Conservation (phyloP, 345 rosid genomes). For the Toxicodendron radicans region DNA sequence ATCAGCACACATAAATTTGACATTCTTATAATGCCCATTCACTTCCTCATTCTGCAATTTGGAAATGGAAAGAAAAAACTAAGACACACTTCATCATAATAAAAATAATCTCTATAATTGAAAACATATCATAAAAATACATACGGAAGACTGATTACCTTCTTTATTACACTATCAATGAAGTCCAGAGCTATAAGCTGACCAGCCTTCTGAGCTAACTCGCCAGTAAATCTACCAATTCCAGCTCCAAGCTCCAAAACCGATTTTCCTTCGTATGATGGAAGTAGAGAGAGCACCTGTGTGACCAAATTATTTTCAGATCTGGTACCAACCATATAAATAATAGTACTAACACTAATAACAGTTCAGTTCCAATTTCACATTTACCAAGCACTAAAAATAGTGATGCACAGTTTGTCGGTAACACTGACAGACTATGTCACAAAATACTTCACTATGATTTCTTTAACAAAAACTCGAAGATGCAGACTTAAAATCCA, state of each 20-base stretch:
- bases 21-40: slow-evolving; percentile 79
- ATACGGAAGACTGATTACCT: slow-evolving; percentile 42
- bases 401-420: no score
- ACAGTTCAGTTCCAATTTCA: no score
- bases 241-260: slow-evolving; percentile 96
- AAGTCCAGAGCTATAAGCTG: slow-evolving; percentile 78
- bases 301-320: background rate
- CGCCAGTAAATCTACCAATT: slow-evolving; percentile 90
- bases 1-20: slow-evolving; percentile 82
- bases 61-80: slow-evolving; percentile 18
- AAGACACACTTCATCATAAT: background rate
- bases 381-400: no score
- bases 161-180: slow-evolving; percentile 79
- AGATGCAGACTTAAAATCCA: no score
- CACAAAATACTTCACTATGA: no score
- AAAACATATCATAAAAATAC: slow-evolving; percentile 8
- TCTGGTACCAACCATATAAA: background rate
- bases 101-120: background rate
- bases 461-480: background rate
- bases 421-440: no score
- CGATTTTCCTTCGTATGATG: slow-evolving; percentile 66
- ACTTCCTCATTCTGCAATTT: slow-evolving; percentile 63
- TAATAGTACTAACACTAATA: no score
- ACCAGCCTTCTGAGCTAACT: slow-evolving; percentile 79
- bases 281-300: slow-evolving; percentile 85